A percentile compares a stretch with the other conserved stretches of the same genome.
These are phyloP conservation scores for Yarrowia bubula DNA, from an alignment of 805 yeast genomes.

Conservation along the genomic window DNA sequence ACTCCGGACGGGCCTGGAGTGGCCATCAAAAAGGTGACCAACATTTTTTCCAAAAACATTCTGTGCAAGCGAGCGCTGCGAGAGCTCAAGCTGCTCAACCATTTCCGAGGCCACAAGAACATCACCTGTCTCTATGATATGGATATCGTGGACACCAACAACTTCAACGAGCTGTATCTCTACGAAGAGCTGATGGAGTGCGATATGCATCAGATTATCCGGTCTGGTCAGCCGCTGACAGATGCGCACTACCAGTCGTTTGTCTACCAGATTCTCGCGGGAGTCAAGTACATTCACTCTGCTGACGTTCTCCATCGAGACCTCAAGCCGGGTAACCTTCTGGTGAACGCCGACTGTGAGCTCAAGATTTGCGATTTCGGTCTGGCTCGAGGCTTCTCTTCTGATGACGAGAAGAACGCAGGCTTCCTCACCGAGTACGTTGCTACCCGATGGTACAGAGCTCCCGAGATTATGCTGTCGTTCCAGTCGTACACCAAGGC, in stretches of 20 bases:
- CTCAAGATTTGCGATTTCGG: conserved; percentile 96
- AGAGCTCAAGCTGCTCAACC: conserved; percentile 84
- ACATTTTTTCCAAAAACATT: conserved; percentile 86
- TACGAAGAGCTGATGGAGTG: conserved; percentile 98
- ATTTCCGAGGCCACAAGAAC: conserved; percentile 94
- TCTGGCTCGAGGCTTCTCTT: conserved; percentile 85
- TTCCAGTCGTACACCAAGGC: conserved; percentile 95
- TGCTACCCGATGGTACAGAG: conserved; percentile 98
- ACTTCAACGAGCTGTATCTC: conserved; percentile 85
- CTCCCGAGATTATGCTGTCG: conserved; percentile 95
- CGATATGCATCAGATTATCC: conserved; percentile 95
- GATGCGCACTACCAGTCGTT: conserved; percentile 95
- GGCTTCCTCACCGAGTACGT: conserved; percentile 98
- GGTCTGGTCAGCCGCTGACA: conserved; percentile 88
- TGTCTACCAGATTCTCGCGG: conserved; percentile 87
- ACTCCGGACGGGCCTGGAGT: conserved; percentile 75
- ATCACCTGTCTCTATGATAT: conserved; percentile 93
- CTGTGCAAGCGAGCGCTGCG: conserved; percentile 88
- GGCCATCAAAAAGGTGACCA: conserved; percentile 94
- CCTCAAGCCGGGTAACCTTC: conserved; percentile 86
- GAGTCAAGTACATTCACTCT: conserved; percentile 82
- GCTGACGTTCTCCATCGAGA: conserved; percentile 94
- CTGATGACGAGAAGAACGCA: conserved; percentile 76
- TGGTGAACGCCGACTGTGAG: conserved; percentile 96
- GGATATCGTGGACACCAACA: conserved; percentile 77